These are phyloP conservation scores for Aspergillus clavatus DNA, from an alignment of 2,329 filamentous ascomycete species.

Conservation along the genomic window DNA sequence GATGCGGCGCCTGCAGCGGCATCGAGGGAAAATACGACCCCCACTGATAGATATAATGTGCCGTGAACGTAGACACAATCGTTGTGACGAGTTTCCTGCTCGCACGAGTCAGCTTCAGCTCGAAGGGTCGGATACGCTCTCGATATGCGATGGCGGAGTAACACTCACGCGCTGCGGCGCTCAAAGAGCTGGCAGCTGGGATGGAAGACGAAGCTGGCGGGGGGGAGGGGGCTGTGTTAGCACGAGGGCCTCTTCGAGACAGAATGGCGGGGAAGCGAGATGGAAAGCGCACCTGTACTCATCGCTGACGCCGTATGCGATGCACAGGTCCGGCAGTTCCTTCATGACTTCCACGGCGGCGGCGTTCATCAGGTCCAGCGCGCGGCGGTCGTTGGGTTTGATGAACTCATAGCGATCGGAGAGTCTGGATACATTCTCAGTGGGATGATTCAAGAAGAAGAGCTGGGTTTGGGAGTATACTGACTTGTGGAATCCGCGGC, in stretches of 20 bases:
- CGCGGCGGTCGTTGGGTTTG: conserved; percentile 88
- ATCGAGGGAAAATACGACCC: conserved; percentile 66
- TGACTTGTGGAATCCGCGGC: conserved; percentile 90
- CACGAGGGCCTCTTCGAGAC: too few relatives aligned
- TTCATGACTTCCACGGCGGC: conserved; percentile 80
- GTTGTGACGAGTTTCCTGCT: conserved; percentile 85
- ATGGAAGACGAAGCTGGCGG: conserved; percentile 83
- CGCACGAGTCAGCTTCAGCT: not conserved
- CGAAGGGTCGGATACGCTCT: too few relatives aligned
- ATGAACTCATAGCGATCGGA: conserved; percentile 77
- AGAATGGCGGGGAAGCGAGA: not conserved
- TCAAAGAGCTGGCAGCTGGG: conserved; percentile 80
- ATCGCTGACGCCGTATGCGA: conserved; percentile 92
- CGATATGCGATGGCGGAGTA: too few relatives aligned
- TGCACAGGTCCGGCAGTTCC: conserved; percentile 75
- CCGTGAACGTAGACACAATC: conserved; percentile 87
- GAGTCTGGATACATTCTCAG: conserved; percentile 51
- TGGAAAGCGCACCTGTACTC: conserved; percentile 59
- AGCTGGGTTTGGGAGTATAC: conserved; percentile 11
- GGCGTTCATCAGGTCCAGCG: conserved; percentile 89
- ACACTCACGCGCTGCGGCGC: conserved; percentile 65
- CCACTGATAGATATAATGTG: conserved; percentile 84
- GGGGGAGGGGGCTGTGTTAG: too few relatives aligned
- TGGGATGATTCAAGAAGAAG: not conserved
- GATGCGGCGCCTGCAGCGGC: conserved; percentile 60